phyloP scores from a whole-genome alignment of 192 early-diverging fungal genomes.

The Entomortierella parvispora region DNA sequence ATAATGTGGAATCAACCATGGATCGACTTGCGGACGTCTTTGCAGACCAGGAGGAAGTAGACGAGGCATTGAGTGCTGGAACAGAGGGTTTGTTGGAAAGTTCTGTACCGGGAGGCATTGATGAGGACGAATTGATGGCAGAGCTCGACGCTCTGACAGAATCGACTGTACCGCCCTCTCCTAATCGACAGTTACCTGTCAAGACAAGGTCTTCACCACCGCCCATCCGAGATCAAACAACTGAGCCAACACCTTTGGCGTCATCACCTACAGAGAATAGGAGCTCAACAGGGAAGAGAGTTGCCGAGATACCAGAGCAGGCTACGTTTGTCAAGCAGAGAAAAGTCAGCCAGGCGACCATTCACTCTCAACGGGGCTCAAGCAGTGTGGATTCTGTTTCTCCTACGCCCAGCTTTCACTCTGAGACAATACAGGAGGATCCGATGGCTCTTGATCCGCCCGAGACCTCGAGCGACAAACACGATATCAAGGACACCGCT shows the following conservation, averaged over 20 bases:
- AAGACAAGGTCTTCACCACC: slow-evolving; percentile 9
- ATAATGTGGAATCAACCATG: slow-evolving; percentile 69
- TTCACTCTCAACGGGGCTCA: slow-evolving; percentile 16
- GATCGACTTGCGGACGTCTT: slow-evolving; percentile 67
- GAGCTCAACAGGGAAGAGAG: slow-evolving; percentile 19
- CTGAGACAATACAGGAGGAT: neutral
- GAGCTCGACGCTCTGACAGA: slow-evolving; percentile 37
- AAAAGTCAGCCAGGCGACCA: slow-evolving; percentile 33
- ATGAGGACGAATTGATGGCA: slow-evolving; percentile 39
- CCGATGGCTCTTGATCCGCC: neutral
- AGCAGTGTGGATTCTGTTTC: neutral
- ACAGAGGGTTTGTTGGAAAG: slow-evolving; percentile 29
- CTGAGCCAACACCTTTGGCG: neutral
- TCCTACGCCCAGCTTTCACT: no score
- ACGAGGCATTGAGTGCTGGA: slow-evolving; percentile 60
- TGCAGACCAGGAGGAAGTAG: slow-evolving; percentile 70
- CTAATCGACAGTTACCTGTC: neutral
- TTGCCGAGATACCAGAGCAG: slow-evolving; percentile 38
- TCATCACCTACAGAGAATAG: neutral
- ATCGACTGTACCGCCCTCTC: neutral
- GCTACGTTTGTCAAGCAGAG: slow-evolving; percentile 25
- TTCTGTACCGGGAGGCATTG: slow-evolving; percentile 15
- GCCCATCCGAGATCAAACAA: no score
- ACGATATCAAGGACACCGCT: neutral
- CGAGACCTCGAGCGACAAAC: neutral